These are phyloP conservation scores for Xylaria digitata DNA, from an alignment of 2,329 filamentous ascomycete species.

Conservation along the genomic window DNA sequence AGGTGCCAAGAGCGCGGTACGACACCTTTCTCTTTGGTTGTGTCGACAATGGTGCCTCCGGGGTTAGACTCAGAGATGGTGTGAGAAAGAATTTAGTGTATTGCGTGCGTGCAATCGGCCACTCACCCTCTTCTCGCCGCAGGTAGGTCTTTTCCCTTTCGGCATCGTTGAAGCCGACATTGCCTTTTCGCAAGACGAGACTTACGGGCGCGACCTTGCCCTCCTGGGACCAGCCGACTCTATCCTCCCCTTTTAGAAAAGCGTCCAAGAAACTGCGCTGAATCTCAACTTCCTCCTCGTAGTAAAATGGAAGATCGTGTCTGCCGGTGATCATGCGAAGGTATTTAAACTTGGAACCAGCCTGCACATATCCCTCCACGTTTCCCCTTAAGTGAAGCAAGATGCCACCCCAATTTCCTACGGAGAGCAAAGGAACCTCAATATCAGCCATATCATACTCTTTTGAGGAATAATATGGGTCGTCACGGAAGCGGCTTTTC, in stretches of 20 bases:
- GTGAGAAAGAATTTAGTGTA: constrained; percentile 73
- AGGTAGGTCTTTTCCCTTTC: constrained; percentile 66
- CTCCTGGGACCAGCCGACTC: constrained; percentile 63
- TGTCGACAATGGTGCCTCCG: background rate
- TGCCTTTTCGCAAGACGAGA: constrained; percentile 71
- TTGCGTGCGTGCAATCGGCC: constrained; percentile 73
- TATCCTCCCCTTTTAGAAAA: constrained; percentile 75
- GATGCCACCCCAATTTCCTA: constrained; percentile 79
- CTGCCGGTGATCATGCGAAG: constrained; percentile 76
- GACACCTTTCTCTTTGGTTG: constrained; percentile 53
- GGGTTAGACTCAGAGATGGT: constrained; percentile 55
- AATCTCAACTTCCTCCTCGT: constrained; percentile 73
- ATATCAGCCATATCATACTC: constrained; percentile 75
- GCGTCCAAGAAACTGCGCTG: constrained; percentile 76
- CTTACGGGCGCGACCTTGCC: constrained; percentile 71
- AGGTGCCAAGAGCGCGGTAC: constrained; percentile 69
- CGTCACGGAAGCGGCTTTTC: constrained; percentile 67
- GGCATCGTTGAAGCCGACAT: constrained; percentile 74
- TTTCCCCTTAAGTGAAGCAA: constrained; percentile 76
- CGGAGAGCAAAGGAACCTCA: constrained; percentile 72
- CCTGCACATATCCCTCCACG: constrained; percentile 71
- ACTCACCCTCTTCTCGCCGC: constrained; percentile 68
- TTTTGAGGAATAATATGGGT: constrained; percentile 72
- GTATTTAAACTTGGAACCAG: constrained; percentile 75
- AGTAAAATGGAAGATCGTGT: constrained; percentile 79